Base-by-base conservation (phyloP, 2,329 filamentous ascomycete species). In the Aureobasidium subglaciale region DNA sequence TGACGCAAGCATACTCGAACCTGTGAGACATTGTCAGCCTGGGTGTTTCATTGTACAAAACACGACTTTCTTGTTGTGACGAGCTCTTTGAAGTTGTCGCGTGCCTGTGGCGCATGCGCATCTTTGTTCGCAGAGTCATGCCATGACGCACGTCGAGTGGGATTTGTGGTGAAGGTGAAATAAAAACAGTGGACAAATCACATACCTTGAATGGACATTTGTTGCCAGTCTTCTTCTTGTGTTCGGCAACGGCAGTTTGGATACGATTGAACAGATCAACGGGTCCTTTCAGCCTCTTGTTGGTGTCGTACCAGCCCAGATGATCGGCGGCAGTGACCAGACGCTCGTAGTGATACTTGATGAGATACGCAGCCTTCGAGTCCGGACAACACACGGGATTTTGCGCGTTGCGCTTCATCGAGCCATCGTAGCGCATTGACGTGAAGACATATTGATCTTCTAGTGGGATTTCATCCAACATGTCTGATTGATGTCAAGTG, bases 281-380 rank as follows among this genome's bases (percentile, higher is more conserved):
- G 24, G 64, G 71, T 20, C 73, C 66, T 56, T 63, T 56, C 1
- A 75, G 61, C 30, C 59, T 58, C n/a, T 64, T 58, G 6, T 64
- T 64, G 4, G 70, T 70, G 16, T 64, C 62, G 15, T 67, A 55
- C 73, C 78, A 80, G 40, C 73, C 66, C 62, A 80, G 78, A 61
- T 77, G 71, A 59, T 72, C 65, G 22, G 78, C 75, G 40, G 78
- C 75, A 63, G 75, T 78, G n/a, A 90, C 75, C 67, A 96, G 80
- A 53, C 90, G 85, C 67, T 91, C 86, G 81, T 60, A 64, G 68
- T 96, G 90, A 62, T 85, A 85, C 57, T 83, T 77, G 15, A 93
- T 79, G 78, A 95, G 89, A 69, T 95, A 95, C 62, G 89, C 0
- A 85, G 80, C 8, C 83, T 87, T 6, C 73, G 65, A 24, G 74